Conservation (phyloP, 2,329 filamentous ascomycete species). For the Trichoderma cornu-damae region DNA sequence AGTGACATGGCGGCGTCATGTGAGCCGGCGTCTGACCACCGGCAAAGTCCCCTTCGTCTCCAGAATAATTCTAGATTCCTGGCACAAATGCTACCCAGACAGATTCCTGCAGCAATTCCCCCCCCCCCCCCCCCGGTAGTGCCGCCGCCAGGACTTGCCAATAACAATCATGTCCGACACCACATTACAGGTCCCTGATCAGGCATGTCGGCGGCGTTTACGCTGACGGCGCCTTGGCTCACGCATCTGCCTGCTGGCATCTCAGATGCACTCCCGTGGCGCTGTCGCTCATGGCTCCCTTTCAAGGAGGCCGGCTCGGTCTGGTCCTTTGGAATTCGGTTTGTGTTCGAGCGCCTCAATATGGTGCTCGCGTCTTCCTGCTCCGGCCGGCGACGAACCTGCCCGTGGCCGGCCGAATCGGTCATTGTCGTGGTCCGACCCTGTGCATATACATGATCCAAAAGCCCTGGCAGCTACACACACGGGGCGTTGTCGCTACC, state of each 20-base stretch:
- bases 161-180: conserved; percentile 18
- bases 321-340: conserved; percentile 55
- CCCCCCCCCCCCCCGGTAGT: too few relatives aligned
- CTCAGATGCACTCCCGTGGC: too few relatives aligned
- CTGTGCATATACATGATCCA: conserved; percentile 63
- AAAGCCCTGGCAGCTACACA: conserved; percentile 46
- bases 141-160: not conserved
- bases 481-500: conserved; percentile 54
- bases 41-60: too few relatives aligned
- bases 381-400: conserved; percentile 51
- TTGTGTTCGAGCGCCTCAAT: conserved; percentile 52
- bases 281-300: conserved; percentile 45
- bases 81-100: not conserved
- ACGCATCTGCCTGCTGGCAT: conserved; percentile 48
- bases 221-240: conserved; percentile 48
- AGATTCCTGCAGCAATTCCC: not conserved
- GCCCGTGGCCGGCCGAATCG: conserved; percentile 47
- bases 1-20: too few relatives aligned
- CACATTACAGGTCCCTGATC: conserved; percentile 24
- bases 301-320: conserved; percentile 46
- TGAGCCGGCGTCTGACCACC: too few relatives aligned
- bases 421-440: conserved; percentile 54
- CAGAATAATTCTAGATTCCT: too few relatives aligned
- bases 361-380: conserved; percentile 47
- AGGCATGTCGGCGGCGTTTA: conserved; percentile 40